Percentiles rank a stretch among this genome's conserved stretches.
Conservation (phyloP, 2,329 filamentous ascomycete species). For the Aaosphaeria pasadenensis region DNA sequence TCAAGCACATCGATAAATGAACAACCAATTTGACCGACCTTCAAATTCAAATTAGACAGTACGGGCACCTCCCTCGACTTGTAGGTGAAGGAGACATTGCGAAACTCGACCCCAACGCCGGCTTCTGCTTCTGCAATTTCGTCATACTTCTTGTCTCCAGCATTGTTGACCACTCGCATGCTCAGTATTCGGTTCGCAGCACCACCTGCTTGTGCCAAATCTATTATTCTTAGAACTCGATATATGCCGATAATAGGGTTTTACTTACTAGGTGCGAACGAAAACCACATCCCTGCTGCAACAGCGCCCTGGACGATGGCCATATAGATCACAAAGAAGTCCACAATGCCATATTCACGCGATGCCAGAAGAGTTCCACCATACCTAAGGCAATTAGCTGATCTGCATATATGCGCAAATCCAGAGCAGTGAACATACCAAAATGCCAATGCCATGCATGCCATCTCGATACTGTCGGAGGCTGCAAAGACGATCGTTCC, state of each 20-base stretch:
- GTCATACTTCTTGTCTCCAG: conserved; percentile 6
- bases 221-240: conserved; percentile 3
- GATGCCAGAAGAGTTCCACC: conserved; percentile 38
- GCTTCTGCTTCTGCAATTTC: conserved; percentile 6
- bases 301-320: conserved; percentile 46
- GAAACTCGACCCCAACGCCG: conserved; percentile 68
- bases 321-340: conserved; percentile 55
- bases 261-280: conserved; percentile 45
- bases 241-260: not conserved
- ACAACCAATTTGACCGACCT: conserved; percentile 7
- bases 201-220: conserved; percentile 35
- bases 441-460: conserved; percentile 60
- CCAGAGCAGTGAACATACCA: conserved; percentile 41
- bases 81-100: conserved; percentile 90
- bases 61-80: conserved; percentile 78
- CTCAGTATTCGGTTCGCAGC: conserved; percentile 37
- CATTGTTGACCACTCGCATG: conserved; percentile 21
- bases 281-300: conserved; percentile 39
- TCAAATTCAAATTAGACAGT: conserved; percentile 45
- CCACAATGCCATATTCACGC: conserved; percentile 46
- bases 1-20: not conserved
- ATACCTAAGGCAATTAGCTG: conserved; percentile 17
- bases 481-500: conserved; percentile 66
- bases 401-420: no score
- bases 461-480: conserved; percentile 64